phyloP scores from a whole-genome alignment of 371 early-diverging fungal species.

The Apophysomyces elegans region DNA sequence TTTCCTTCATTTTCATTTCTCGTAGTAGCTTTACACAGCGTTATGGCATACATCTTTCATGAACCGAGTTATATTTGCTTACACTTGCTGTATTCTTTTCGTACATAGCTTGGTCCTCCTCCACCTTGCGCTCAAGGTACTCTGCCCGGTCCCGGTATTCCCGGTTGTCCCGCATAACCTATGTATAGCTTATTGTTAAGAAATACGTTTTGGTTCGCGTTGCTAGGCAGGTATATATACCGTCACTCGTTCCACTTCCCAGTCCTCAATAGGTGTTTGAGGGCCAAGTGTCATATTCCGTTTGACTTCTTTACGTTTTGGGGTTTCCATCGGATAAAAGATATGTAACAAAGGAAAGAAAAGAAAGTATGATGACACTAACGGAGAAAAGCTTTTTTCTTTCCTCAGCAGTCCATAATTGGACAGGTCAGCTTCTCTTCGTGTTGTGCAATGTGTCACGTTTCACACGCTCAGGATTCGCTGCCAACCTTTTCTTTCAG shows the following conservation, averaged over 20 bases:
- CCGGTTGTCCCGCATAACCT: conserved; percentile 27
- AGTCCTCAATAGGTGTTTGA: conserved; percentile 35
- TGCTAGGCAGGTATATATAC: conserved; percentile 17
- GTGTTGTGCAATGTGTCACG: conserved; percentile 6
- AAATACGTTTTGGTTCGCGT: background rate
- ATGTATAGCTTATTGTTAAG: conserved; percentile 7
- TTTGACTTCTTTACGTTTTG: conserved; percentile 17
- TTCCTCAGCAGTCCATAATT: background rate
- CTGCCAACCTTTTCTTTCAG: too few relatives aligned
- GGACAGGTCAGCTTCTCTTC: background rate
- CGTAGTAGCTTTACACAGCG: conserved; percentile 25
- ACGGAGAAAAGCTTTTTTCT: background rate
- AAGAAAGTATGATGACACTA: conserved; percentile 7
- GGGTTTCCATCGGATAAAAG: conserved; percentile 12
- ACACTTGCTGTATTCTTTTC: conserved; percentile 39
- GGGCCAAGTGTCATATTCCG: conserved; percentile 36
- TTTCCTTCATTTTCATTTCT: conserved; percentile 39
- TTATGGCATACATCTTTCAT: background rate
- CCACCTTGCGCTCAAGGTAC: conserved; percentile 26
- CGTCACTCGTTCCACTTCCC: conserved; percentile 43
- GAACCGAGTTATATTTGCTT: background rate
- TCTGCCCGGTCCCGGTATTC: conserved; percentile 34
- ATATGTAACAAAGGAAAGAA: conserved; percentile 1
- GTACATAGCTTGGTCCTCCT: conserved; percentile 28
- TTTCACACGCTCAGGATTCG: background rate